Conservation (phyloP, 176 grass and related monocot genomes). For the Olyra latifolia region DNA sequence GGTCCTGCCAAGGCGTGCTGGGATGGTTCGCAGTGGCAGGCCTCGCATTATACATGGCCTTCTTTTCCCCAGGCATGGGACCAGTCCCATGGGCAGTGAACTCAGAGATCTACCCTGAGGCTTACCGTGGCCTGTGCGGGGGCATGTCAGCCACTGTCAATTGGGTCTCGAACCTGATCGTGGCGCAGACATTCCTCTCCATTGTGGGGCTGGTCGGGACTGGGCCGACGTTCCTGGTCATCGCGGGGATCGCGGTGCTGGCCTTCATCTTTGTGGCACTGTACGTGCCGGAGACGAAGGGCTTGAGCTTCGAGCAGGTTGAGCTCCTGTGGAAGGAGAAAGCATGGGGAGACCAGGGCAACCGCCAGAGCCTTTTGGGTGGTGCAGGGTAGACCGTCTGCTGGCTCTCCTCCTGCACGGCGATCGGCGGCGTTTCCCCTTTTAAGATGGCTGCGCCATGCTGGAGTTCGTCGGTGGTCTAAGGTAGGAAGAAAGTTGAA, state of each 20-base stretch:
- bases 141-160: conserved; percentile 97
- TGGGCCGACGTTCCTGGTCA: conserved; percentile 67
- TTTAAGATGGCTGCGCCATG: conserved; percentile 13
- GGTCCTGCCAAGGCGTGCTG: conserved; percentile 26
- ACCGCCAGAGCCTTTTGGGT: conserved; percentile 44
- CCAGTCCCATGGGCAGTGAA: conserved; percentile 94
- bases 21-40: conserved; percentile 72
- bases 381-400: conserved; percentile 11
- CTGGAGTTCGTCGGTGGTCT: not conserved
- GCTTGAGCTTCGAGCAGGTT: conserved; percentile 81
- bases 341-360: conserved; percentile 47
- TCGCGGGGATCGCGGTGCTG: conserved; percentile 58
- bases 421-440: not conserved
- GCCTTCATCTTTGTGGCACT: conserved; percentile 73
- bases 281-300: conserved; percentile 85
- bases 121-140: conserved; percentile 74
- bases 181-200: conserved; percentile 79
- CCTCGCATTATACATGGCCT: conserved; percentile 72
- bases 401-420: not conserved
- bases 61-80: conserved; percentile 91
- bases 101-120: conserved; percentile 85
- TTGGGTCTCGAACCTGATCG: conserved; percentile 88
- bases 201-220: conserved; percentile 69
- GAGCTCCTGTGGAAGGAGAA: conserved; percentile 78
- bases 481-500: not conserved